Evolutionary conservation across 805 yeast species (phyloP).

Genomic region (Kuraishia cidri): DNA sequence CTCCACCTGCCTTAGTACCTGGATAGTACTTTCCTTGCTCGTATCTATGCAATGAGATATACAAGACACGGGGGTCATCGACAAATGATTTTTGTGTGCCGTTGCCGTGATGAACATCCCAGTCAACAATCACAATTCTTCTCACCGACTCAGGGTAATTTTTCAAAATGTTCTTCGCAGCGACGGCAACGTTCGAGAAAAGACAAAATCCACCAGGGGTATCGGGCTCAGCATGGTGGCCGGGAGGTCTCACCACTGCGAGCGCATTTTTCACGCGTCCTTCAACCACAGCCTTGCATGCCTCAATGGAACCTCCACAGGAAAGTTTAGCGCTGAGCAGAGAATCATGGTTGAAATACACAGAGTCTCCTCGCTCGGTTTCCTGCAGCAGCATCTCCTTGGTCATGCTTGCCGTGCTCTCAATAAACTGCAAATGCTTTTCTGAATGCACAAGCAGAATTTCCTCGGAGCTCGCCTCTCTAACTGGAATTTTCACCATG

Average conservation of each 20-base stretch:
- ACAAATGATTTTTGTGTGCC: constrained; percentile 94
- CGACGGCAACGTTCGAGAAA: constrained; percentile 94
- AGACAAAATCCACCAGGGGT: constrained; percentile 96
- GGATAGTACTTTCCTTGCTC: constrained; percentile 93
- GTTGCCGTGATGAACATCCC: constrained; percentile 99
- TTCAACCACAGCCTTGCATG: constrained; percentile 91
- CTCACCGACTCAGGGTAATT: constrained; percentile 85
- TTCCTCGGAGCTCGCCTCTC: constrained; percentile 86
- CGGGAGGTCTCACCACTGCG: constrained; percentile 97
- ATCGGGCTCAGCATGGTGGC: constrained; percentile 98
- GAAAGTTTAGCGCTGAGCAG: constrained; percentile 79
- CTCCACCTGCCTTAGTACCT: constrained; percentile 80
- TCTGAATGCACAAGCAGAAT: constrained; percentile 78
- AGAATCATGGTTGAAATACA: constrained; percentile 90
- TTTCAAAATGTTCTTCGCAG: constrained; percentile 77
- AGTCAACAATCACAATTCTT: constrained; percentile 76
- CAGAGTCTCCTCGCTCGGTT: constrained; percentile 90
- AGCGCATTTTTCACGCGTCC: constrained; percentile 85
- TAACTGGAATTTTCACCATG: constrained; percentile 82
- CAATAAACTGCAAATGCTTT: constrained; percentile 69
- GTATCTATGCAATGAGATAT: constrained; percentile 86
- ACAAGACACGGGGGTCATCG: constrained; percentile 83
- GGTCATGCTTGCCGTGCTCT: constrained; percentile 68
- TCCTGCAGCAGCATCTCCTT: constrained; percentile 69
- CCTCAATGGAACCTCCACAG: constrained; percentile 97